Conservation (phyloP, 106 monocot species). For the Narthecium ossifragum region DNA sequence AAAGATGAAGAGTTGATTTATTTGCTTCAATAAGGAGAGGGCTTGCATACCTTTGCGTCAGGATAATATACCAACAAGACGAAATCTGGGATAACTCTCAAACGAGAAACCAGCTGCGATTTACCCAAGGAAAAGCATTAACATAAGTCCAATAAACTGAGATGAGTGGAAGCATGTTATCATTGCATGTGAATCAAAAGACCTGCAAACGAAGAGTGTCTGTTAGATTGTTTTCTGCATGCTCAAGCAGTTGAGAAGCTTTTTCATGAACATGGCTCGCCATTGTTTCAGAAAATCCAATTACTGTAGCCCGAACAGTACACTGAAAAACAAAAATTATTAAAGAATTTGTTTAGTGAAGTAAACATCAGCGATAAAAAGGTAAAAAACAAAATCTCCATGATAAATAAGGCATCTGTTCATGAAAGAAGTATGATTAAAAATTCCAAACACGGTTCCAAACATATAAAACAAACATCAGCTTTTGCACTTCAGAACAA, state of each 20-base stretch:
- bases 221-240: constrained; percentile 33
- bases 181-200: too few relatives aligned
- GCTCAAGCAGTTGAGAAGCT: constrained; percentile 27
- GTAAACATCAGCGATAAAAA: too few relatives aligned
- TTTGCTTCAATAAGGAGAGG: neutral
- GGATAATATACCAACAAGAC: constrained; percentile 64
- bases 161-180: neutral
- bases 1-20: too few relatives aligned
- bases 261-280: constrained; percentile 19
- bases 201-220: constrained; percentile 83
- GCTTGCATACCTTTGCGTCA: constrained; percentile 73
- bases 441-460: too few relatives aligned
- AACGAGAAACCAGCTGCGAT: constrained; percentile 74
- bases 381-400: too few relatives aligned
- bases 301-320: constrained; percentile 66
- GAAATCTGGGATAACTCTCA: constrained; percentile 60
- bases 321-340: too few relatives aligned
- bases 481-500: too few relatives aligned
- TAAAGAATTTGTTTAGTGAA: too few relatives aligned
- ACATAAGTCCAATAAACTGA: neutral
- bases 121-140: constrained; percentile 6
- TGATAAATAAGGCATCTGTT: too few relatives aligned
- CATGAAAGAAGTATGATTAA: too few relatives aligned
- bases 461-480: too few relatives aligned
- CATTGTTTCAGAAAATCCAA: constrained; percentile 42